Evolutionary conservation across 345 rosid genomes (phyloP), one percentile per base, ranked within the genome.

Genomic region (Hibiscus syriacus): DNA sequence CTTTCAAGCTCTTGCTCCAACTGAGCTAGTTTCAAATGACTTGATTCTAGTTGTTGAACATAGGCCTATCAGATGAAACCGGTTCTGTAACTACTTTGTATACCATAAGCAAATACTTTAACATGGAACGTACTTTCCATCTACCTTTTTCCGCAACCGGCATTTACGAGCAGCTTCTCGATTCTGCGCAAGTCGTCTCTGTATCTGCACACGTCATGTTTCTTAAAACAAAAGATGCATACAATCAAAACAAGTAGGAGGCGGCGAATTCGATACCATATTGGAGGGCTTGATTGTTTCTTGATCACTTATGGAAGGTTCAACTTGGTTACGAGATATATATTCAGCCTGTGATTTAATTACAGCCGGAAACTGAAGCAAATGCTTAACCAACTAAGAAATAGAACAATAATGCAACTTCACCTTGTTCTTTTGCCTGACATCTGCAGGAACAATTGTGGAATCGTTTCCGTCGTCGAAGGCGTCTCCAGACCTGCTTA

Each of bases 161-260:
- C 98, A 88, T 79, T 92, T 92, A 34, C 94, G 82, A 58, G 97
- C 97, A 68, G 98, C 97, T 84, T 92, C 97, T 49, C 96, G 85
- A 68, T 92, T 92, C 78, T 92, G 97, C 25, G 94, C 97, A 68
- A 88, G 84, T 55, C 97, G 86, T 34, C 96, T 80, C 63, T 77
- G 77, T 69, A 79, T 76, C 97, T 92, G 84, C 68, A 9, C 64
- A 54, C 58, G 36, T 23, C 52, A 39, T 14, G 11, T 55, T 19
- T 26, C 4, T 57, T 49, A 26, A 23, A 22, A 66, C 6, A 41
- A 56, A 27, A 30, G 70, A 59, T 4, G 14, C 20, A 25, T 12
- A 36, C 38, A 45, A 22, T n/a, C 55, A 50, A 17, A 19, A 48
- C 23, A 17, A 57, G 22, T 3, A 59, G 36, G 22, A 59, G 61